A percentile compares a stretch with the other conserved stretches of the same genome.
These are phyloP conservation scores for Saccharomyces uvarum DNA, from an alignment of 1,139 yeast genomes.

Conservation along the genomic window DNA sequence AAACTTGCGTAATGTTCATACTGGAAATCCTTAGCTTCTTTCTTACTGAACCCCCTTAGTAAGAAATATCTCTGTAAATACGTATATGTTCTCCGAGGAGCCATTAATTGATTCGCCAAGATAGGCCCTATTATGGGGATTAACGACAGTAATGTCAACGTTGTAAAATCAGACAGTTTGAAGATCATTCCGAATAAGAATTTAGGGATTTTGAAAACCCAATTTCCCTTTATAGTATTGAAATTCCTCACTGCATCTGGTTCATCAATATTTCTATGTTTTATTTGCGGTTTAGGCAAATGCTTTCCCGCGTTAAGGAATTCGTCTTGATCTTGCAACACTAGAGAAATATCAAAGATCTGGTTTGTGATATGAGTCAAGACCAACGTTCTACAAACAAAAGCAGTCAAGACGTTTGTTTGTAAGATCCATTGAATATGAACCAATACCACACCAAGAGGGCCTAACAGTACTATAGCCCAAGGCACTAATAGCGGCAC, in stretches of 20 bases:
- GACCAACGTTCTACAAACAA: conserved; percentile 19
- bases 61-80: conserved; percentile 20
- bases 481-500: conserved; percentile 21
- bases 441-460: conserved; percentile 23
- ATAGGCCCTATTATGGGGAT: conserved; percentile 29
- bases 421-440: conserved; percentile 26
- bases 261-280: conserved; percentile 7
- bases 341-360: conserved; percentile 25
- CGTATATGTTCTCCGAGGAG: conserved; percentile 22
- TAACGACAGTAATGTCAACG: conserved; percentile 16
- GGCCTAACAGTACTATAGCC: conserved; percentile 22
- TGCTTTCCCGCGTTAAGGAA: conserved; percentile 17
- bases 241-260: not conserved
- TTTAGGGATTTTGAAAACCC: conserved; percentile 10
- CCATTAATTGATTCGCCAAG: conserved; percentile 19
- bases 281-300: conserved; percentile 7
- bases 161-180: conserved; percentile 3
- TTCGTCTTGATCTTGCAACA: conserved; percentile 15
- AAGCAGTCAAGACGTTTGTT: conserved; percentile 22
- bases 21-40: conserved; percentile 14
- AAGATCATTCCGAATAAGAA: conserved; percentile 5
- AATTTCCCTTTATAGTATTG: conserved; percentile 5
- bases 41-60: conserved; percentile 10
- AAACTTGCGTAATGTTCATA: conserved; percentile 23
- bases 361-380: conserved; percentile 20